phyloP scores from a whole-genome alignment of 306 rosid genomes.

The Vachellia collinsii region DNA sequence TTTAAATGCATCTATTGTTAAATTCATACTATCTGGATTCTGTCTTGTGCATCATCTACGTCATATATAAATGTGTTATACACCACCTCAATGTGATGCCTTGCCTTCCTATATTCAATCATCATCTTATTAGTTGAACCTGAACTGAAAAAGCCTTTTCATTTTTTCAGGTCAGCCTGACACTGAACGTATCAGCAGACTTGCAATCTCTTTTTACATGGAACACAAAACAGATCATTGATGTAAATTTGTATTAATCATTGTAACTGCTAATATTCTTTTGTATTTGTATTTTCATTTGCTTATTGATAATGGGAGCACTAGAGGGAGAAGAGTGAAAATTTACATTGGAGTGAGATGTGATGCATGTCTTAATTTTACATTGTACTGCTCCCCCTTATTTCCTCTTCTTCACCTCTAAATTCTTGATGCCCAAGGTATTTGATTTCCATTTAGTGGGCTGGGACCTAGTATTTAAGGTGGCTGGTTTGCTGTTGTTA shows the following conservation, averaged over 20 bases:
- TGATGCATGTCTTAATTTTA: slow-evolving; percentile 8
- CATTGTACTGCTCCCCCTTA: neutral
- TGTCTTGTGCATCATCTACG: neutral
- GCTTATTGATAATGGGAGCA: slow-evolving; percentile 9
- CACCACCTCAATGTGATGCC: slow-evolving; percentile 11
- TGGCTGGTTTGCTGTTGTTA: neutral
- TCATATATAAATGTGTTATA: slow-evolving; percentile 1
- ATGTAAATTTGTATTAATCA: slow-evolving; percentile 17
- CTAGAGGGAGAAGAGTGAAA: neutral
- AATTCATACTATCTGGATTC: neutral
- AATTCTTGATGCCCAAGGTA: neutral
- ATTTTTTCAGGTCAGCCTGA: slow-evolving; percentile 79
- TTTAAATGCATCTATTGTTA: neutral
- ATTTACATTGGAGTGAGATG: neutral
- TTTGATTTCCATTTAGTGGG: neutral
- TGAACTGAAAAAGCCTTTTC: slow-evolving; percentile 27
- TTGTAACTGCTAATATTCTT: neutral
- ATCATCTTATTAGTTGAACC: slow-evolving; percentile 15
- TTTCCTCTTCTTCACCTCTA: neutral
- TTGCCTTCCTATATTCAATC: slow-evolving; percentile 24
- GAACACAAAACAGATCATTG: slow-evolving; percentile 87
- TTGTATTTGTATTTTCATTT: slow-evolving; percentile 2
- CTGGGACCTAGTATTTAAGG: neutral
- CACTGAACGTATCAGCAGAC: slow-evolving; percentile 83
- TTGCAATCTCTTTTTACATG: slow-evolving; percentile 36